Conservation (phyloP, 2,329 filamentous ascomycete species). For the Trichoderma sp. region DNA sequence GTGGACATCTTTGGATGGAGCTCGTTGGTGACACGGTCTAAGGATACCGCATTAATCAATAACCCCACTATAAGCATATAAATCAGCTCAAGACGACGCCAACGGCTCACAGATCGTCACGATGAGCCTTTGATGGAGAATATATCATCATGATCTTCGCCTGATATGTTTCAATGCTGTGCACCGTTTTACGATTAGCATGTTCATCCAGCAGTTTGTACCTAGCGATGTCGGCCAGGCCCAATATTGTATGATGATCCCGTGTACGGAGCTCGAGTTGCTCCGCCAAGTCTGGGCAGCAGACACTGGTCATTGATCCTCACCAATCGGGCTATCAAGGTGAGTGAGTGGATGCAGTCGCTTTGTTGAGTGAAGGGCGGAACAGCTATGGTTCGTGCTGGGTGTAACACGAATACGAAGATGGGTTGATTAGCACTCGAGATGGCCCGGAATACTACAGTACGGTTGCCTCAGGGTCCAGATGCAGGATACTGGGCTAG, state of each 20-base stretch:
- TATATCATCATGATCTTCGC: neutral
- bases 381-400: neutral
- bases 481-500: neutral
- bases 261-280: neutral
- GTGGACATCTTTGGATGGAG: neutral
- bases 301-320: neutral
- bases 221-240: neutral
- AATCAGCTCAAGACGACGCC: neutral
- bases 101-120: neutral
- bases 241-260: neutral
- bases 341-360: neutral
- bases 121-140: neutral
- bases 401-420: constrained; percentile 3
- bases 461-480: neutral
- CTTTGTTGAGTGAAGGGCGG: neutral
- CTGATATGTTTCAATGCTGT: neutral
- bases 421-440: neutral
- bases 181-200: neutral
- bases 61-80: constrained; percentile 28
- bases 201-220: neutral
- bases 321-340: neutral
- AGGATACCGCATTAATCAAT: constrained; percentile 24
- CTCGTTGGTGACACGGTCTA: neutral
- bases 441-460: neutral
- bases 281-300: neutral